These are phyloP conservation scores for Xylariaceae sp. DNA, from an alignment of 2,329 filamentous ascomycete species.

Conservation along the genomic window DNA sequence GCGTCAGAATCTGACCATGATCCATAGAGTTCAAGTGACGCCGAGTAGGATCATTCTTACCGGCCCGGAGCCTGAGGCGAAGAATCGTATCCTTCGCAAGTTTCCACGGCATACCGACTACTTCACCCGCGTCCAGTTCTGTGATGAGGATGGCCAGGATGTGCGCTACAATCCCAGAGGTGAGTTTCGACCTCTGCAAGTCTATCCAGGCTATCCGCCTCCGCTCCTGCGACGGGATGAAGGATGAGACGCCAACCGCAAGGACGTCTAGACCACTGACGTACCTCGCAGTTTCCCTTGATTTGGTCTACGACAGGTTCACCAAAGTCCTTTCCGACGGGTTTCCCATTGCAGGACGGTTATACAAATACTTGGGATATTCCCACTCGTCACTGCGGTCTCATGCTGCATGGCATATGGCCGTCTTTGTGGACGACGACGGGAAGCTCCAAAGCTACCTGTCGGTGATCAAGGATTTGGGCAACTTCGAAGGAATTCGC, in stretches of 20 bases:
- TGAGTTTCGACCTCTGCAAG: neutral
- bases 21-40: slow-evolving; percentile 54
- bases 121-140: slow-evolving; percentile 67
- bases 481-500: slow-evolving; percentile 45
- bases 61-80: slow-evolving; percentile 61
- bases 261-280: neutral
- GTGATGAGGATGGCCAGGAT: slow-evolving; percentile 65
- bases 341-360: slow-evolving; percentile 58
- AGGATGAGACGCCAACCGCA: too few species aligned
- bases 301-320: slow-evolving; percentile 55
- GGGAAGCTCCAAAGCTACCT: slow-evolving; percentile 32
- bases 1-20: slow-evolving; percentile 40
- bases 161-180: slow-evolving; percentile 50
- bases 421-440: slow-evolving; percentile 38
- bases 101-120: slow-evolving; percentile 54
- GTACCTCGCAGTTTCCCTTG: slow-evolving; percentile 35
- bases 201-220: too few species aligned
- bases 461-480: slow-evolving; percentile 43
- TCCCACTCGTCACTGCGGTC: slow-evolving; percentile 71
- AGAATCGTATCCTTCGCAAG: slow-evolving; percentile 66
- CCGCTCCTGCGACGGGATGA: too few species aligned
- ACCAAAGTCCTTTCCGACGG: slow-evolving; percentile 51
- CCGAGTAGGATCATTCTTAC: slow-evolving; percentile 52
- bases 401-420: slow-evolving; percentile 62
- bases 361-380: slow-evolving; percentile 67